Percentiles rank a stretch among this genome's conserved stretches.
Evolutionary conservation across 106 monocot genomes (phyloP).

Genomic region (Dendrobium catenatum): DNA sequence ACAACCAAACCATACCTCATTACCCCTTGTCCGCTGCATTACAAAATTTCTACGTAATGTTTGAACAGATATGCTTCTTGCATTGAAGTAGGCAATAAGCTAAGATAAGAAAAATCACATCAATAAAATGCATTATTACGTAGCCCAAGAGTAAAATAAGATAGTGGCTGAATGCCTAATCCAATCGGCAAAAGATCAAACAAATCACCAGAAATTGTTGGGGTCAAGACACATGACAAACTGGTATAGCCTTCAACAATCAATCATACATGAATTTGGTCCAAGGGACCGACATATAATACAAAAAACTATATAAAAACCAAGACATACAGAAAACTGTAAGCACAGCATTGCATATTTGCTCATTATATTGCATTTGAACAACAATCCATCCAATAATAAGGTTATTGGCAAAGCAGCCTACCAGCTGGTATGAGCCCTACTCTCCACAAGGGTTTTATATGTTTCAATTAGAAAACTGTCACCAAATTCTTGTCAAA

Average conservation of each 20-base stretch:
- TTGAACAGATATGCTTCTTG: conserved; percentile 48
- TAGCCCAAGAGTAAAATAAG: background rate
- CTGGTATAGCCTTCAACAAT: background rate
- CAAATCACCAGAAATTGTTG: background rate
- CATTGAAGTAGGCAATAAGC: conserved; percentile 47
- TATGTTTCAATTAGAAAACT: too few species aligned
- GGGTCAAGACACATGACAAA: background rate
- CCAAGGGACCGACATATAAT: background rate
- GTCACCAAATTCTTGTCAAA: too few species aligned
- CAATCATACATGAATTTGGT: background rate
- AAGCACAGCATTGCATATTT: too few species aligned
- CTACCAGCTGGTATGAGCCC: too few species aligned
- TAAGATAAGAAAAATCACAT: conserved; percentile 15
- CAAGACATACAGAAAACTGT: background rate
- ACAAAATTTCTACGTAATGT: conserved; percentile 61
- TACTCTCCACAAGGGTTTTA: too few species aligned
- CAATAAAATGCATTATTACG: background rate
- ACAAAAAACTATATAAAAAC: background rate
- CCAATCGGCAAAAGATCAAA: background rate
- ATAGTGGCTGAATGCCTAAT: background rate
- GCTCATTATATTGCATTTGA: too few species aligned
- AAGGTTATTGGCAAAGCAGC: too few species aligned
- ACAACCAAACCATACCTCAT: conserved; percentile 19
- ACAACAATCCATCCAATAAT: too few species aligned
- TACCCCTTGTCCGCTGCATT: conserved; percentile 30